Percentiles rank a stretch among this genome's conserved stretches.
Evolutionary conservation across 2,329 filamentous ascomycete species (phyloP).

Genomic region (Ophiocordyceps sinensis): DNA sequence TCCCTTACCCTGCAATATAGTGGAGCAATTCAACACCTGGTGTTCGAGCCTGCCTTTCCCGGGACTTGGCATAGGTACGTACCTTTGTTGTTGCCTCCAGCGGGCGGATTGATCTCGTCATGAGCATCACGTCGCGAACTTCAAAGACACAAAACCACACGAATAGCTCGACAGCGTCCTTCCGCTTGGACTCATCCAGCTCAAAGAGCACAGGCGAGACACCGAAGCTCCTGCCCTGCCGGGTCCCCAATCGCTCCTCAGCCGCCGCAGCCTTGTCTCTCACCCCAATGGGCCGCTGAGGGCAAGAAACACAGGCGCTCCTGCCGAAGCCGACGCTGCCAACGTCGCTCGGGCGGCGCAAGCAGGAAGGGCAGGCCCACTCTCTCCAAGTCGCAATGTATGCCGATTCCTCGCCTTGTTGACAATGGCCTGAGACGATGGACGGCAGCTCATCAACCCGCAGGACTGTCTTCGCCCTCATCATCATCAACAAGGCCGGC

Average conservation of each 20-base stretch:
- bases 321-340: neutral
- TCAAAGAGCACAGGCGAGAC: too few species aligned
- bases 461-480: conserved; percentile 89
- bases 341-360: neutral
- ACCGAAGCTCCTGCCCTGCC: too few species aligned
- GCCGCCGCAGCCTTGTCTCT: neutral
- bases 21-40: neutral
- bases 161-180: too few species aligned
- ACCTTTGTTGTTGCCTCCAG: too few species aligned
- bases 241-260: too few species aligned
- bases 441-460: neutral
- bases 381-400: neutral
- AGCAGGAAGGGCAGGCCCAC: neutral
- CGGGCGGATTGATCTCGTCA: too few species aligned
- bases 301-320: neutral
- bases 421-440: neutral
- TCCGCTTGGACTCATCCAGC: too few species aligned
- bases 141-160: too few species aligned
- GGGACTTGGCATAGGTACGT: too few species aligned
- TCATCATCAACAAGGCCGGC: conserved; percentile 97
- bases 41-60: too few species aligned
- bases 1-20: neutral
- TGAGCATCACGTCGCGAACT: too few species aligned
- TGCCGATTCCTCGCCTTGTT: neutral
- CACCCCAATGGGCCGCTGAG: conserved; percentile 5